A percentile compares a stretch with the other conserved stretches of the same genome.
These are phyloP conservation scores for Penicillium subrubescens DNA, from an alignment of 495 filamentous ascomycete species.

Conservation along the genomic window DNA sequence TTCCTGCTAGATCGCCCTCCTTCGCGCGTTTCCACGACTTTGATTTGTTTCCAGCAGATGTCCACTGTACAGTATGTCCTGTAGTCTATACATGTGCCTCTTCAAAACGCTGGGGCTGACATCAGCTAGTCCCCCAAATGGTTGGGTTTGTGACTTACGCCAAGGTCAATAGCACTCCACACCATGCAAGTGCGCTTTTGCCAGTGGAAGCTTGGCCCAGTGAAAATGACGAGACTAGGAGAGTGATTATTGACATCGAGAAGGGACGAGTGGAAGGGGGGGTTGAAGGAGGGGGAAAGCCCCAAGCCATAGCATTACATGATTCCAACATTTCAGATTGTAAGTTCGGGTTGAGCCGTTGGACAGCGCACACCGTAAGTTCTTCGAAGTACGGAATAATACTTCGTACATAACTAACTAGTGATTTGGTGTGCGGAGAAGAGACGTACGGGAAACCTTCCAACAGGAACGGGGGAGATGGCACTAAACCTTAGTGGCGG, in stretches of 20 bases:
- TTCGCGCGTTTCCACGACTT: slow-evolving; percentile 14
- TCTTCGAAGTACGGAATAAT: slow-evolving; percentile 6
- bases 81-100: no score
- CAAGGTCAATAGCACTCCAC: slow-evolving; percentile 23
- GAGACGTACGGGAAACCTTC: slow-evolving; percentile 1
- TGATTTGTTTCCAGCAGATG: neutral
- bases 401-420: neutral
- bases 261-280: neutral
- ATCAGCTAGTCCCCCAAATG: neutral
- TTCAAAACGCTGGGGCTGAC: neutral
- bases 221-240: neutral
- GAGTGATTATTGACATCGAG: neutral
- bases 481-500: slow-evolving; percentile 22
- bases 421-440: slow-evolving; percentile 3
- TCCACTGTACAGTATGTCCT: neutral
- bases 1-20: slow-evolving; percentile 10
- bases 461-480: slow-evolving; percentile 10
- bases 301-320: neutral
- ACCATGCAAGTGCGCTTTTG: slow-evolving; percentile 24
- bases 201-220: slow-evolving; percentile 22
- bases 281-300: neutral
- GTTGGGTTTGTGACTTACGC: slow-evolving; percentile 22
- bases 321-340: neutral
- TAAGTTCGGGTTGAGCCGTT: neutral
- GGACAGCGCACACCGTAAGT: slow-evolving; percentile 32